Conservation (phyloP, 2,329 filamentous ascomycete genomes). For the Aspergillus sergii region DNA sequence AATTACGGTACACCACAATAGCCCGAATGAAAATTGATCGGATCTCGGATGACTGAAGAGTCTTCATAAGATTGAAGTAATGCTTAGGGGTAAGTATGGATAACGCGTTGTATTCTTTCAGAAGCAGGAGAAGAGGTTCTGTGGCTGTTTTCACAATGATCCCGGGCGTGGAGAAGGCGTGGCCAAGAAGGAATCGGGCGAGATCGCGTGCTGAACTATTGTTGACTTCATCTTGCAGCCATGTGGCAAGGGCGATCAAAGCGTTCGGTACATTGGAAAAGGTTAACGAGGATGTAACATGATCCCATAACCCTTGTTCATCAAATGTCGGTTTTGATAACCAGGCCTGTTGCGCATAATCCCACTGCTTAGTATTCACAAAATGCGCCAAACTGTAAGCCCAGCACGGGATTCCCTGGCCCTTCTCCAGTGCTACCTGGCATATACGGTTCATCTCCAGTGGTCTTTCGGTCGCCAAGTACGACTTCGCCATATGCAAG, state of each 20-base stretch:
- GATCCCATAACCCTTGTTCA: conserved; percentile 16
- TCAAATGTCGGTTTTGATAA: conserved; percentile 19
- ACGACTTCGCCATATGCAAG: conserved; percentile 46
- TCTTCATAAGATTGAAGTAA: conserved; percentile 34
- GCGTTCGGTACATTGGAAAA: conserved; percentile 21
- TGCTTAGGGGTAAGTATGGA: conserved; percentile 26
- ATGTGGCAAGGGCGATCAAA: conserved; percentile 26
- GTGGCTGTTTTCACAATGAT: conserved; percentile 31
- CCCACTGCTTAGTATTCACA: conserved; percentile 37
- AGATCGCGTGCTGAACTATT: conserved; percentile 15
- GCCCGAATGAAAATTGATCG: conserved; percentile 32
- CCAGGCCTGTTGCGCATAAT: conserved; percentile 34
- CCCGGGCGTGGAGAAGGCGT: conserved; percentile 28
- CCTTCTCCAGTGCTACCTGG: conserved; percentile 37
- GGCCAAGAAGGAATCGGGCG: conserved; percentile 28
- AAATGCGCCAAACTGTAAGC: conserved; percentile 34
- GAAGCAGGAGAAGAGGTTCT: conserved; percentile 33
- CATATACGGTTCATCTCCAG: conserved; percentile 46
- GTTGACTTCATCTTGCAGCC: conserved; percentile 15
- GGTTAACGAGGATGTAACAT: conserved; percentile 18
- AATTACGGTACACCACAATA: conserved; percentile 45
- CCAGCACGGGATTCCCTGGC: conserved; percentile 32
- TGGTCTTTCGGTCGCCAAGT: conserved; percentile 43
- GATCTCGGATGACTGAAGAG: conserved; percentile 29
- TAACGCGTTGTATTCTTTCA: conserved; percentile 28